Percentiles rank a stretch among this genome's conserved stretches.
Conservation (phyloP, 257 asterid genomes). For the Knoxia roxburghii region DNA sequence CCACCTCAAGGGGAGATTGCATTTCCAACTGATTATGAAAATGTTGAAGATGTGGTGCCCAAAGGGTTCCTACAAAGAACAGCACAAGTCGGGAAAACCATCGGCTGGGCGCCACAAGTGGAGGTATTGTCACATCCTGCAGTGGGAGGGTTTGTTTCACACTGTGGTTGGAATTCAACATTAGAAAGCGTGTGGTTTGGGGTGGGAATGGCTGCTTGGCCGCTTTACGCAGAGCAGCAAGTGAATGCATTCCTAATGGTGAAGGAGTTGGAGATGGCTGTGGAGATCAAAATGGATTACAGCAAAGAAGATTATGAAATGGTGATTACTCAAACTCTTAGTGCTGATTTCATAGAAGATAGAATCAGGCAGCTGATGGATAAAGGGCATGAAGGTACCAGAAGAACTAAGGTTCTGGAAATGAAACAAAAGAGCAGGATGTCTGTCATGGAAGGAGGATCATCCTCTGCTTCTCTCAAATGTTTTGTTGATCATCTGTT, state of each 20-base stretch:
- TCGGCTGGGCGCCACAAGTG: conserved; percentile 28
- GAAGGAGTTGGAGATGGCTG: conserved; percentile 21
- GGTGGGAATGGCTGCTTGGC: conserved; percentile 27
- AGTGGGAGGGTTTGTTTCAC: conserved; percentile 27
- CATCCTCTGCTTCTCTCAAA: too few species aligned
- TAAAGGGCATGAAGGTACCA: too few species aligned
- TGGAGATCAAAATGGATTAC: too few species aligned
- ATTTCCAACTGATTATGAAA: background rate
- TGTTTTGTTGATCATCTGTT: background rate
- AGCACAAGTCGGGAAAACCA: conserved; percentile 14
- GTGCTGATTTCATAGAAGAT: conserved; percentile 7
- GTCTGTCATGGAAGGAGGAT: too few species aligned
- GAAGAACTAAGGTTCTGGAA: too few species aligned
- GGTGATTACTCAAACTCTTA: background rate
- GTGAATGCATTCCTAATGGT: conserved; percentile 22
- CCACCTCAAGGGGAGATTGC: background rate
- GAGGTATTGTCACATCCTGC: conserved; percentile 18
- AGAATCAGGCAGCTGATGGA: too few species aligned
- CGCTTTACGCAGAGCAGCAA: conserved; percentile 22
- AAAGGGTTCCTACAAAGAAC: conserved; percentile 23
- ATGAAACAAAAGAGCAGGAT: too few species aligned
- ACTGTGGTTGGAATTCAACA: conserved; percentile 28
- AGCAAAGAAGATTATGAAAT: conserved; percentile 12
- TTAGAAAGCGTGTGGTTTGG: conserved; percentile 26
- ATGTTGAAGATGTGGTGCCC: conserved; percentile 17